Evolutionary conservation across 148 eudicot species (phyloP), one percentile per base, ranked within the genome.

Genomic region (Chenopodium formosanum): DNA sequence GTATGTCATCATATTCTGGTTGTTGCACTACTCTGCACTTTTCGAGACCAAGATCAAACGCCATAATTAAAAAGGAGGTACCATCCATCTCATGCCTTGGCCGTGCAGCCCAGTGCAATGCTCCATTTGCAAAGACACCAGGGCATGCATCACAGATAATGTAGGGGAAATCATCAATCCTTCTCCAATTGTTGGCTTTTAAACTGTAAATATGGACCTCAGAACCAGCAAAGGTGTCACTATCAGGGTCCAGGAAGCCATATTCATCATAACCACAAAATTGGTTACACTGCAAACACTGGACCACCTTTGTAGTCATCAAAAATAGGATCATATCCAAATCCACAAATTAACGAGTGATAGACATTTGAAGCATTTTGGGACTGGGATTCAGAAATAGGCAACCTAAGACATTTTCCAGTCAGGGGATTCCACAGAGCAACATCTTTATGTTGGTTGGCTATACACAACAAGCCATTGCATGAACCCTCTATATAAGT

Each of bases 261-360:
- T 8, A 47, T 47, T 47, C 52, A 47, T 47, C 52, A 47, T 47
- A 47, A 47, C 11, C 52, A 47, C 52, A 9, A 11, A 8, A 9
- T 2, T 34, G 8, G 23, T 75, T 0, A 25, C 40, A 12, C 47
- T 53, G 46, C 31, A 75, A 9, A 75, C 56, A 53, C 32, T 32
- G 65, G 9, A 75, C 66, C 13, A 75, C 58, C 78, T 75, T 75
- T 75, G 78, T 56, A 75, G 78, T 75, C 78, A 22, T 75, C 25
- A 19, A 66, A 53, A 29, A 4, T 11, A 17, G 65, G 44, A 75
- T 75, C 78, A 56, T 52, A 75, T 37, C 78, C 78, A 75, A 75
- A 75, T 53, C 78, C 78, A 11, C 31, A 27, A 1, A 32, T 29
- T 23, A 25, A 53, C 8, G 9, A 22, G 5, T 75, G 65, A 7